A percentile compares a stretch with the other conserved stretches of the same genome.
phyloP scores from a whole-genome alignment of 495 filamentous ascomycete species.

The Neurospora tetrasperma region DNA sequence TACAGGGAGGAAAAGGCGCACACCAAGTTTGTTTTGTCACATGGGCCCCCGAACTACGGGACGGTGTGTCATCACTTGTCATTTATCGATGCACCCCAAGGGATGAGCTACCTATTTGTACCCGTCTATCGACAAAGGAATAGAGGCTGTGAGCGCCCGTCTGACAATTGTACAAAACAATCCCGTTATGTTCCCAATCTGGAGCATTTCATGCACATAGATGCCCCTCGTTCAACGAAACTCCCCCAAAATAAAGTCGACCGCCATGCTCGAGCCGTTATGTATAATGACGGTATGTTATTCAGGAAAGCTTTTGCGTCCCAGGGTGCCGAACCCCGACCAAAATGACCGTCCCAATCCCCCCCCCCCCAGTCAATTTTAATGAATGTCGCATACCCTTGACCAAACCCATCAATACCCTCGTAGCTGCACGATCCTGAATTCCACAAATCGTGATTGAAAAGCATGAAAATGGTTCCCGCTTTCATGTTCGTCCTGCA shows the following conservation, averaged over 20 bases:
- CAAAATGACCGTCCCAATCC: not conserved
- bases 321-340: not conserved
- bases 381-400: not conserved
- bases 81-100: not conserved
- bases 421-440: not conserved
- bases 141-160: not conserved
- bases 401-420: not conserved
- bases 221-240: not conserved
- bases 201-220: not conserved
- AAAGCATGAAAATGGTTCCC: not conserved
- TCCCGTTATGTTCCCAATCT: not conserved
- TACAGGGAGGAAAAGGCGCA: constrained; percentile 1
- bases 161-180: not conserved
- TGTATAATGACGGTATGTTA: not conserved
- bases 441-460: not conserved
- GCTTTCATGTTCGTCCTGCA: not conserved
- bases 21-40: constrained; percentile 1
- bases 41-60: not conserved
- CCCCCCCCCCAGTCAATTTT: not conserved
- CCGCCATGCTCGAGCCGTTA: not conserved
- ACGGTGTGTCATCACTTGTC: not conserved
- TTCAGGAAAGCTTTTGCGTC: not conserved
- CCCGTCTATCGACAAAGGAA: not conserved
- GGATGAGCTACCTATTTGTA: not conserved
- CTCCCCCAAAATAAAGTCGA: not conserved